Conservation (phyloP, 495 filamentous ascomycete species). For the Polyplosphaeria fusca region DNA sequence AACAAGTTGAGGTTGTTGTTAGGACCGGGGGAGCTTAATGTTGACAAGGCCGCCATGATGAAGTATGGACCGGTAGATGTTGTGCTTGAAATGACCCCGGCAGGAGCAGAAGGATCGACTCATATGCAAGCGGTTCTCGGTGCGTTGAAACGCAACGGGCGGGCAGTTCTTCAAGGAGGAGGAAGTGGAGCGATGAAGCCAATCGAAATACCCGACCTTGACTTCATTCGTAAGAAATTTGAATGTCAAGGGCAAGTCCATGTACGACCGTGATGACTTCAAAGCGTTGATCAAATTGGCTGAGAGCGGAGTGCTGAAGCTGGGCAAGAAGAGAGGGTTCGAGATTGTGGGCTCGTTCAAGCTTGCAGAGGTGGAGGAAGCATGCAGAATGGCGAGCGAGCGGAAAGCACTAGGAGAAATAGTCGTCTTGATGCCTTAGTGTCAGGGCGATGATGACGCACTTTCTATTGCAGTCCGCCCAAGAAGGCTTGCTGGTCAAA, state of each 20-base stretch:
- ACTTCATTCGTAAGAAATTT: constrained; percentile 34
- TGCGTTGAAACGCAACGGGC: constrained; percentile 12
- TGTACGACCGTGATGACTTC: constrained; percentile 36
- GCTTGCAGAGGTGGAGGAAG: not conserved
- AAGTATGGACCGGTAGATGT: not conserved
- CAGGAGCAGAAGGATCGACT: not conserved
- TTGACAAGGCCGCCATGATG: not conserved
- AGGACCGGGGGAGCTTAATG: not conserved
- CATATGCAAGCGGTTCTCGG: not conserved
- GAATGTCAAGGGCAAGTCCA: constrained; percentile 42
- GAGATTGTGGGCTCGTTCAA: not conserved
- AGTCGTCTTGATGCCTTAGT: not conserved
- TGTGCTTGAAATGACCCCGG: not conserved
- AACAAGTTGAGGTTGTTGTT: not conserved
- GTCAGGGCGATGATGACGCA: too few relatives aligned
- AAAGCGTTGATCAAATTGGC: constrained; percentile 1
- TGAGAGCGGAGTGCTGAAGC: constrained; percentile 4
- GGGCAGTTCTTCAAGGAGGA: constrained; percentile 23
- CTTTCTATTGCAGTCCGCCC: too few relatives aligned
- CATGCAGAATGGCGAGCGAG: not conserved
- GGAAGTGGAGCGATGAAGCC: not conserved
- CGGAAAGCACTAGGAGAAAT: not conserved
- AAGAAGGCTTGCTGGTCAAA: too few relatives aligned
- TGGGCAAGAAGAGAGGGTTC: not conserved
- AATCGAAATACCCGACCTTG: not conserved